Percentiles rank a stretch among this genome's conserved stretches.
phyloP scores from a whole-genome alignment of 192 early-diverging fungal genomes.

The Coemansia guatemalensis region DNA sequence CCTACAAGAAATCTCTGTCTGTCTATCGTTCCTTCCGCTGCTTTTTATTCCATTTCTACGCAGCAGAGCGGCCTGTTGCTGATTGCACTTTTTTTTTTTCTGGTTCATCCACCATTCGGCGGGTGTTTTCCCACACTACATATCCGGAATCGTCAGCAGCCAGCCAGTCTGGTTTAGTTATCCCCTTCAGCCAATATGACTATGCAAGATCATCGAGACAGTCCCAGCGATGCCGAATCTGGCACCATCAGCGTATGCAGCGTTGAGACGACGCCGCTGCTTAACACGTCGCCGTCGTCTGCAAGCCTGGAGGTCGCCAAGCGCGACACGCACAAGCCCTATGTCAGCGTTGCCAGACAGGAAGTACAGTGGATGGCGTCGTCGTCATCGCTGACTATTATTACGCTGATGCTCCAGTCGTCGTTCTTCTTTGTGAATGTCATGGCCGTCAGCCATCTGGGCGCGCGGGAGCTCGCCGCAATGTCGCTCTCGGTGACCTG shows the following conservation, averaged over 20 bases:
- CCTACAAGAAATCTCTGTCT: neutral
- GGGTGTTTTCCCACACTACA: neutral
- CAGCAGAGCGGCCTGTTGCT: neutral
- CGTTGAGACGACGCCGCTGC: slow-evolving; percentile 23
- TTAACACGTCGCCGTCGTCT: slow-evolving; percentile 36
- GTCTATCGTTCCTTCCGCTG: neutral
- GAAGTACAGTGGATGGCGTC: slow-evolving; percentile 41
- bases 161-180: neutral
- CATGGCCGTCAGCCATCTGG: slow-evolving; percentile 61
- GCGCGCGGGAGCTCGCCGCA: slow-evolving; percentile 58
- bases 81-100: neutral
- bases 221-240: slow-evolving; percentile 20
- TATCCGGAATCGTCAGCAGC: neutral
- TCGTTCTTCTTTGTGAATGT: slow-evolving; percentile 65
- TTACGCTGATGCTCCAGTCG: slow-evolving; percentile 56
- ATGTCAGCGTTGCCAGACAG: slow-evolving; percentile 14
- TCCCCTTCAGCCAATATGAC: slow-evolving; percentile 6
- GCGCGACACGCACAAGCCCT: slow-evolving; percentile 32
- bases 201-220: slow-evolving; percentile 4
- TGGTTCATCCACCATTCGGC: neutral
- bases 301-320: slow-evolving; percentile 37
- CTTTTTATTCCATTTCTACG: neutral
- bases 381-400: slow-evolving; percentile 32
- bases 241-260: slow-evolving; percentile 11
- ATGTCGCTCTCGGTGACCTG: slow-evolving; percentile 70